Conservation (phyloP, 169 alveolate genomes). For the Plasmodium knowlesi region DNA sequence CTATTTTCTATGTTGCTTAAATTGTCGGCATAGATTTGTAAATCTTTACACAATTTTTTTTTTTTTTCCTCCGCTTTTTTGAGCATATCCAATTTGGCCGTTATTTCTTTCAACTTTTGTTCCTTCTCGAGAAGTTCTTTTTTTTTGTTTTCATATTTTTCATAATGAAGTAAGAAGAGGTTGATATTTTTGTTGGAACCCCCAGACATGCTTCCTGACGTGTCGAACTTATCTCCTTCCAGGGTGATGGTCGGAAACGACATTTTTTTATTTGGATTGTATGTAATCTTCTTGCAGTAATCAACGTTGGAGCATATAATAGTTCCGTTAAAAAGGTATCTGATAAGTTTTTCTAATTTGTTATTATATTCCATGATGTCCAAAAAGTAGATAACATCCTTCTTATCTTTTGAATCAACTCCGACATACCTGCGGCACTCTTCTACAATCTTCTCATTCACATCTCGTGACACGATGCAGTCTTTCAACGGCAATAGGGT, state of each 20-base stretch:
- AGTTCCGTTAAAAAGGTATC: constrained; percentile 88
- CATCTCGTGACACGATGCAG: constrained; percentile 73
- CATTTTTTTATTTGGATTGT: constrained; percentile 81
- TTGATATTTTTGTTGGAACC: constrained; percentile 88
- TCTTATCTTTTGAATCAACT: constrained; percentile 50
- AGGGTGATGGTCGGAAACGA: constrained; percentile 89
- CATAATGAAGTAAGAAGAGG: constrained; percentile 72
- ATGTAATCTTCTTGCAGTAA: constrained; percentile 89
- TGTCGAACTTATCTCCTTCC: constrained; percentile 93
- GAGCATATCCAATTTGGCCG: constrained; percentile 38
- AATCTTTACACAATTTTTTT: constrained; percentile 66
- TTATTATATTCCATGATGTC: constrained; percentile 84
- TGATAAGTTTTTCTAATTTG: constrained; percentile 82
- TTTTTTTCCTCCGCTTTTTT: constrained; percentile 76
- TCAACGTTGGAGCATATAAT: constrained; percentile 87
- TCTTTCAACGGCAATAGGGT: constrained; percentile 84
- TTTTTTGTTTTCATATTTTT: constrained; percentile 66
- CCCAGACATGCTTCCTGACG: constrained; percentile 93
- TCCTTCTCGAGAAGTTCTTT: constrained; percentile 57
- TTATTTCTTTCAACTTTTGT: constrained; percentile 51
- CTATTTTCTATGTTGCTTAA: constrained; percentile 75
- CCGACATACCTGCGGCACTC: constrained; percentile 77
- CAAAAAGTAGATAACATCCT: constrained; percentile 69
- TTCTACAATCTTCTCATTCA: constrained; percentile 71
- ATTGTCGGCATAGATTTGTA: constrained; percentile 70